These are phyloP conservation scores for Stagonosporopsis vannaccii DNA, from an alignment of 2,329 filamentous ascomycete genomes.

Conservation along the genomic window DNA sequence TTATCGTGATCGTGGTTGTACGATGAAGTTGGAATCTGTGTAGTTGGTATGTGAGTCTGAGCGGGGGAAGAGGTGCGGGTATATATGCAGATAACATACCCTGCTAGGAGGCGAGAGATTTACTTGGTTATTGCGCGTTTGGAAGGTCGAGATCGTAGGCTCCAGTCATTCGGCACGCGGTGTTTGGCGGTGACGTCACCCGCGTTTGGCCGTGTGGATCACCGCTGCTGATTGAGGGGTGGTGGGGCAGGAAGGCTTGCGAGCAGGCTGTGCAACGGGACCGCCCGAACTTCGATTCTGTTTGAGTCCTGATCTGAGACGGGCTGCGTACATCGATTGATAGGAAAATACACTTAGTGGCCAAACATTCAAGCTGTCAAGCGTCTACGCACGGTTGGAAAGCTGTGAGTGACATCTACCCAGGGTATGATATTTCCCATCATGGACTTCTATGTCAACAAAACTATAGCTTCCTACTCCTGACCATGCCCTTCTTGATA, in stretches of 20 bases:
- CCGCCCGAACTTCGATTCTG: background rate
- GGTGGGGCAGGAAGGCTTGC: conserved; percentile 9
- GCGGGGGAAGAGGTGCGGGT: background rate
- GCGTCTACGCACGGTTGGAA: too few relatives aligned
- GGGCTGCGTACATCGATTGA: background rate
- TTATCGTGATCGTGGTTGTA: conserved; percentile 4
- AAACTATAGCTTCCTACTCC: conserved; percentile 84
- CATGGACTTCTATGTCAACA: background rate
- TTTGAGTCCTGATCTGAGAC: background rate
- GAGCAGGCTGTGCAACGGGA: background rate
- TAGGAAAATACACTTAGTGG: too few relatives aligned
- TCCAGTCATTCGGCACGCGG: conserved; percentile 17
- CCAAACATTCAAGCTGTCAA: too few relatives aligned
- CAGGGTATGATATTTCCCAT: conserved; percentile 8
- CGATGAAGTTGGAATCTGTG: background rate
- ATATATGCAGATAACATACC: conserved; percentile 25
- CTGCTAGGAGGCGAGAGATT: conserved; percentile 15
- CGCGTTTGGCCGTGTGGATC: conserved; percentile 20
- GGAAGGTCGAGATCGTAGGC: conserved; percentile 22
- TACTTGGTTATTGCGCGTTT: conserved; percentile 26
- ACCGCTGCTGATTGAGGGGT: conserved; percentile 10
- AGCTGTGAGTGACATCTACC: background rate
- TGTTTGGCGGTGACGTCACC: conserved; percentile 31
- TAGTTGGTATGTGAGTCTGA: conserved; percentile 1
- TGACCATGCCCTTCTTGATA: conserved; percentile 92